A percentile compares a stretch with the other conserved stretches of the same genome.
Conservation (phyloP, 1,284 basidiomycete genomes). For the Apiotrichum porosum region DNA sequence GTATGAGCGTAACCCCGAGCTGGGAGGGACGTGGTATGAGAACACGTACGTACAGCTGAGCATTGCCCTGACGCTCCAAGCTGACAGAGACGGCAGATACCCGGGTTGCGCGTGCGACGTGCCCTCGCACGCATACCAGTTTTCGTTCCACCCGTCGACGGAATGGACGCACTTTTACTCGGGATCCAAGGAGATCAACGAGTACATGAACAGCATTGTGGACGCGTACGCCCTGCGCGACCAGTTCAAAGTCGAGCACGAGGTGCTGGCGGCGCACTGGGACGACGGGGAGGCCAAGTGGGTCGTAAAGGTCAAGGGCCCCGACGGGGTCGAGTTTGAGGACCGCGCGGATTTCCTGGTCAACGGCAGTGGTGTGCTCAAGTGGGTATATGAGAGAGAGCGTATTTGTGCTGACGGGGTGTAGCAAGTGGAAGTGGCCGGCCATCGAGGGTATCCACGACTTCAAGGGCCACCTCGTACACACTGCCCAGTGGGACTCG, state of each 20-base stretch:
- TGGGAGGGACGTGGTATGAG: conserved; percentile 15
- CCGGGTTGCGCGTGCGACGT: conserved; percentile 35
- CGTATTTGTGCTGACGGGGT: conserved; percentile 7
- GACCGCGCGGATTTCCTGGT: conserved; percentile 33
- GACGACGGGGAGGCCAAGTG: conserved; percentile 20
- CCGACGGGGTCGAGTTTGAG: conserved; percentile 9
- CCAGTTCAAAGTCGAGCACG: conserved; percentile 28
- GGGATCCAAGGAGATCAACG: conserved; percentile 24
- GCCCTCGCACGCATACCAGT: conserved; percentile 30
- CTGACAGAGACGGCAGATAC: no score
- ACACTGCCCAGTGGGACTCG: conserved; percentile 28
- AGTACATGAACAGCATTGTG: conserved; percentile 26
- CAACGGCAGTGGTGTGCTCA: conserved; percentile 30
- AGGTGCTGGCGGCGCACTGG: conserved; percentile 29
- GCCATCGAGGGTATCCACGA: conserved; percentile 21
- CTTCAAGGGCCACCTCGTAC: conserved; percentile 29
- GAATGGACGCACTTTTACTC: conserved; percentile 29
- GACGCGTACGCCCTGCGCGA: conserved; percentile 22
- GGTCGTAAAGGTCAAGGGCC: conserved; percentile 15
- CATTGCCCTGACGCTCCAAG: no score
- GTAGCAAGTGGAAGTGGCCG: conserved; percentile 37
- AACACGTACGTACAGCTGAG: conserved; percentile 7
- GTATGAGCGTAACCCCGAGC: conserved; percentile 9
- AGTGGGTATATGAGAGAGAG: no score
- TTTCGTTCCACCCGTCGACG: conserved; percentile 24